These are phyloP conservation scores for Alloteropsis semialata DNA, from an alignment of 176 grass and related monocot genomes.

Conservation along the genomic window DNA sequence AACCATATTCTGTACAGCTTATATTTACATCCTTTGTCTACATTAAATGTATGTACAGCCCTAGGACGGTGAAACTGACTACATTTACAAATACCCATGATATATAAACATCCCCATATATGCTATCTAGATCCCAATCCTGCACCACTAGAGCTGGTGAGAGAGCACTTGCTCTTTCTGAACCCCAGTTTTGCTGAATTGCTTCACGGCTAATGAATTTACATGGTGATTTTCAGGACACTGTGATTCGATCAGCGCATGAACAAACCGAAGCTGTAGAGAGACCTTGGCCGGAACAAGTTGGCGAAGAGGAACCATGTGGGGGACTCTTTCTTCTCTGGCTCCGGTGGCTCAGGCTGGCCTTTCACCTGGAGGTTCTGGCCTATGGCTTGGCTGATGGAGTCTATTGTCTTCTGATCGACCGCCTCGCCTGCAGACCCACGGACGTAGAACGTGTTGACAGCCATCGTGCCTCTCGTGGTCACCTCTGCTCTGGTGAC, in stretches of 20 bases:
- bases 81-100: conserved; percentile 27
- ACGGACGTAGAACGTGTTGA: conserved; percentile 78
- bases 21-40: conserved; percentile 41
- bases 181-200: neutral
- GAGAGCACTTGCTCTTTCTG: neutral
- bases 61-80: neutral
- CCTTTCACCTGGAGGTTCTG: conserved; percentile 71
- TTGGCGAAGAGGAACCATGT: conserved; percentile 69
- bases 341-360: conserved; percentile 37
- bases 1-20: conserved; percentile 4
- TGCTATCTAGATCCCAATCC: conserved; percentile 4
- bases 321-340: conserved; percentile 49
- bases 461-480: conserved; percentile 55
- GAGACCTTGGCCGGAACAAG: conserved; percentile 65
- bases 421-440: conserved; percentile 52
- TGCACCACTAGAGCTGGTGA: neutral
- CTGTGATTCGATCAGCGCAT: conserved; percentile 16
- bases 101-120: neutral
- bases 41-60: conserved; percentile 30
- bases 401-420: conserved; percentile 68
- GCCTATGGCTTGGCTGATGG: conserved; percentile 68
- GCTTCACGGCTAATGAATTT: conserved; percentile 4
- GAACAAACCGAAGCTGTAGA: conserved; percentile 53
- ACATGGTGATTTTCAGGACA: neutral
- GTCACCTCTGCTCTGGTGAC: conserved; percentile 78